Base-by-base conservation (phyloP, 768 basidiomycete species). In the Ramaria rubella region DNA sequence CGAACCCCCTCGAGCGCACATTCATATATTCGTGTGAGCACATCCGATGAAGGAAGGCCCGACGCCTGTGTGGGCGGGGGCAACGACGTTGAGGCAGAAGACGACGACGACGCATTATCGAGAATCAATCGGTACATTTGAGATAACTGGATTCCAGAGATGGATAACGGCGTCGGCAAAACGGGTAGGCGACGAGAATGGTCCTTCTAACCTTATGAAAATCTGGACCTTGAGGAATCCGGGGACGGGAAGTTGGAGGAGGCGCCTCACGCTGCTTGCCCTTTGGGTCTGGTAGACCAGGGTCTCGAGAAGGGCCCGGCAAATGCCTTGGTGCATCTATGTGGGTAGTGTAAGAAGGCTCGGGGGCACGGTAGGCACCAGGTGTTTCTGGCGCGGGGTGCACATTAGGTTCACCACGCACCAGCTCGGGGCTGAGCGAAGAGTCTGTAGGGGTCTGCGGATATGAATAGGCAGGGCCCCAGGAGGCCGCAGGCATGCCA, bases 401-500 rank as follows among this genome's bases (percentile, higher is more conserved):
- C 23, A 38, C 14, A 33, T 7, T 52, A 23, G 52, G 36, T 17
- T 55, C 54, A 27, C 12, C 36, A 14, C 55, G 33, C 1, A 49
- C 55, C 11, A 46, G 31, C 26, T 55, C 55, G 33, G 44, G 55
- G 27, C 55, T 49, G 44, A 83, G 68, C 58, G 81, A 82, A 5
- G 67, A 29, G 12, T 42, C 49, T 2, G 43, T 49, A 1, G 67
- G 54, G 2, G 62, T 67, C 29, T 0, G 59, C 65, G 46, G 0
- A 86, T 86, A 53, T 85, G 71, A 24, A 87, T 81, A 1, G 85
- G 86, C 1, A 71, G 69, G 60, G 86, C 86, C 0, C 86, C 86
- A 0, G 82, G 75, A 14, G 82, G 73, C 12, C 4, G 52, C 23
- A 2, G 55, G 55, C 31, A 56, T 31, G 11, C 55, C 55, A 0